Percentiles rank a stretch among this genome's conserved stretches.
Evolutionary conservation across 345 rosid genomes (phyloP).

Genomic region (Eucalyptus pauciflora): DNA sequence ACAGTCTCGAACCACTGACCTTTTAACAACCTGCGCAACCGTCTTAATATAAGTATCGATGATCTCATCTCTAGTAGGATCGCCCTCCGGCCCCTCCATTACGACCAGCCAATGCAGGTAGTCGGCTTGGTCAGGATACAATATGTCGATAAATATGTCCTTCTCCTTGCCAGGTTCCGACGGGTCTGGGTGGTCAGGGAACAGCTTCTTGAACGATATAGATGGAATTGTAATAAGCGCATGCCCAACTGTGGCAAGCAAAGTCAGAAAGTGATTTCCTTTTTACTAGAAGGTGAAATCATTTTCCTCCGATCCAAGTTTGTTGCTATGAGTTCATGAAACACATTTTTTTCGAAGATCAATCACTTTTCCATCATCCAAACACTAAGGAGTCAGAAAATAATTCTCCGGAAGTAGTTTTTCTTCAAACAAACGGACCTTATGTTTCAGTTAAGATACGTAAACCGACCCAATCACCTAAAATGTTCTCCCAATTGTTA

Average conservation of each 20-base stretch:
- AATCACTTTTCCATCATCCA: neutral
- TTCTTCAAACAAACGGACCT: too few relatives aligned
- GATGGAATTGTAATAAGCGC: neutral
- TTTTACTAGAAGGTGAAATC: neutral
- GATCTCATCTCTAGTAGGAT: conserved; percentile 74
- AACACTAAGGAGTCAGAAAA: neutral
- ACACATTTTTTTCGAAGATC: neutral
- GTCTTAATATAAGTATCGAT: conserved; percentile 73
- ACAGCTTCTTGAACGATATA: too few relatives aligned
- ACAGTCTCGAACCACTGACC: conserved; percentile 13
- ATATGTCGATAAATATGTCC: neutral
- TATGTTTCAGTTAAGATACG: too few relatives aligned
- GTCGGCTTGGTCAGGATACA: conserved; percentile 17
- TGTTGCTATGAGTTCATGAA: neutral
- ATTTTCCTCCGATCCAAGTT: neutral
- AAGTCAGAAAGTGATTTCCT: neutral
- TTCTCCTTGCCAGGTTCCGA: fast-evolving
- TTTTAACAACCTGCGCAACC: conserved; percentile 64
- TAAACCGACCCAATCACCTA: neutral
- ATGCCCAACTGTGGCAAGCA: neutral
- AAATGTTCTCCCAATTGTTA: neutral
- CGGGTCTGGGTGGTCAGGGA: too few relatives aligned
- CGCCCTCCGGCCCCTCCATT: conserved; percentile 58
- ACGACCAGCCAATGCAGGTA: conserved; percentile 92
- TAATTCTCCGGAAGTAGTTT: neutral